Evolutionary conservation across 2,329 filamentous ascomycete genomes (phyloP), one percentile per base, ranked within the genome.

Genomic region (Thelonectria rubi): DNA sequence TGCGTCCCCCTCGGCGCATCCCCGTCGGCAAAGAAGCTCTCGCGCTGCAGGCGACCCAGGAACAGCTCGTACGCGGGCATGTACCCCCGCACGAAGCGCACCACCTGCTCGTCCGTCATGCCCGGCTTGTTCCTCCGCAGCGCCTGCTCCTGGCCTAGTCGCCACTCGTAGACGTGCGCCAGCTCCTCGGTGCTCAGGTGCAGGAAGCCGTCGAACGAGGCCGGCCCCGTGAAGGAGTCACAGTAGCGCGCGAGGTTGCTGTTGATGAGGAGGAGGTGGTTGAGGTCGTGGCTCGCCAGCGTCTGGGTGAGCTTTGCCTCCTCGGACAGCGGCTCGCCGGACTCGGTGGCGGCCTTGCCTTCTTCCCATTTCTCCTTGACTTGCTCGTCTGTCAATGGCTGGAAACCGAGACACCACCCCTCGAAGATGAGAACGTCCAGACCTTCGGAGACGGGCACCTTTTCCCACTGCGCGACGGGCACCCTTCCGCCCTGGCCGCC

Each of bases 1-100:
- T 72, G 66, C 46, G 62, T 69, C 53, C 60, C 67, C 11, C 60
- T 68, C 11, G 15, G 21, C 0, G 3, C 8, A 62, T 30, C 30
- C 0, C 21, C 42, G 54, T 52, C 30, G 47, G 61, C 5, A 18
- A 69, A 70, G n/a, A 72, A 61, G 6, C 58, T 66, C 43, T 69
- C 57, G 0, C 53, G 46, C 26, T 70, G 65, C 1, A 72, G 52
- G 14, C 56, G 53, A 8, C 65, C 64, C 2, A 70, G 64, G 5
- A 67, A 70, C 1, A 72, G 49, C 14, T 72, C 70, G 8, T 72
- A 71, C 2, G 65, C 66, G 14, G 67, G 66, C 69, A 72, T 69
- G 17, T 71, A 72, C 2, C 70, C 70, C 50, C 65, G 62, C 8
- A 72, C 70, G 30, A 70, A 70, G 18, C 47, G 52, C 2, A 68